Conservation (phyloP, 2,329 filamentous ascomycete species). For the Aureobasidium sp. region DNA sequence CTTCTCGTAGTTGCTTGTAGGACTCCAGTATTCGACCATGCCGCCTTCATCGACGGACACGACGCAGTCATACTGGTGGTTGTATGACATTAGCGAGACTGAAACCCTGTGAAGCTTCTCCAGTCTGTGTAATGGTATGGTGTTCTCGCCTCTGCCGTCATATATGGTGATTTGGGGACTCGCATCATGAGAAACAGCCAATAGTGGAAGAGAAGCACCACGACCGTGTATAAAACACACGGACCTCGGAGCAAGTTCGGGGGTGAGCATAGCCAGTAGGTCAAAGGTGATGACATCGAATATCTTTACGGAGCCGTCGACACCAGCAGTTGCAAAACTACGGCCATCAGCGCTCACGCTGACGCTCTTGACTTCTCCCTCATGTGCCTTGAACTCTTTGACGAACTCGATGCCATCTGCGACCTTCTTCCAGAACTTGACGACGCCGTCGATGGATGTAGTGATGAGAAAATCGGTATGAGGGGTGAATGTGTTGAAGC, state of each 20-base stretch:
- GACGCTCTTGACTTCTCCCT: conserved; percentile 73
- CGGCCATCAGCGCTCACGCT: conserved; percentile 83
- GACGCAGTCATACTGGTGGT: conserved; percentile 81
- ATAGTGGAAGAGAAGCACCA: conserved; percentile 76
- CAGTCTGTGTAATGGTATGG: conserved; percentile 68
- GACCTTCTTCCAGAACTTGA: conserved; percentile 99
- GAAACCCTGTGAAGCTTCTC: conserved; percentile 72
- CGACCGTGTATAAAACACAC: conserved; percentile 88
- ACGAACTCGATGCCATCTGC: conserved; percentile 90
- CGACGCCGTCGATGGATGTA: conserved; percentile 85
- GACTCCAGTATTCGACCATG: conserved; percentile 96
- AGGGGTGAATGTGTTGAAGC: conserved; percentile 81
- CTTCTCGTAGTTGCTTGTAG: conserved; percentile 75
- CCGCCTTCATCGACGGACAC: conserved; percentile 81
- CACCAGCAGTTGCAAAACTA: conserved; percentile 84
- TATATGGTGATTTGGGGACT: conserved; percentile 73
- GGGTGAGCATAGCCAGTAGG: conserved; percentile 70
- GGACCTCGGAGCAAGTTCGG: conserved; percentile 67
- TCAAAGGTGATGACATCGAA: conserved; percentile 62
- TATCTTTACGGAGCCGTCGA: conserved; percentile 72
- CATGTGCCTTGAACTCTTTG: conserved; percentile 92
- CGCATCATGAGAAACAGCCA: conserved; percentile 73
- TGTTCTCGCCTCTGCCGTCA: conserved; percentile 79
- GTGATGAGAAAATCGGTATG: conserved; percentile 93
- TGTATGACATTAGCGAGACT: conserved; percentile 82